Evolutionary conservation across 441 rosid genomes (phyloP).

Genomic region (Brassica balearica): DNA sequence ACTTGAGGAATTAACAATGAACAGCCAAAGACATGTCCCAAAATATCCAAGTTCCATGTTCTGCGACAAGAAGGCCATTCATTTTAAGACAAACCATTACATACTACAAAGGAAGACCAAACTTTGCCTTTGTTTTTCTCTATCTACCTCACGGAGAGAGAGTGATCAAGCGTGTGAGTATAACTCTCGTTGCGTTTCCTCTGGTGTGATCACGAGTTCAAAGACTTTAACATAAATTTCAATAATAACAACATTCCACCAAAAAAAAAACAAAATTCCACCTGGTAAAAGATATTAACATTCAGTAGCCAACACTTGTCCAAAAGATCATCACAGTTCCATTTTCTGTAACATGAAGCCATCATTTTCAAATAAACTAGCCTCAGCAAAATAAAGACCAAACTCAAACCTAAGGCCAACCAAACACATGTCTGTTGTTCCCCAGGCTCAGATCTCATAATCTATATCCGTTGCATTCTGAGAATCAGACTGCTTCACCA

Average conservation of each 20-base stretch:
- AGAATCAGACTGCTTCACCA: constrained; percentile 61
- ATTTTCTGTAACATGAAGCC: neutral
- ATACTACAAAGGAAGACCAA: neutral
- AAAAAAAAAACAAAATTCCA: neutral
- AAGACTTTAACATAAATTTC: neutral
- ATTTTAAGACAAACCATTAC: neutral
- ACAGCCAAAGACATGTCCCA: neutral
- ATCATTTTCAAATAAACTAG: neutral
- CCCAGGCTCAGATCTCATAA: constrained; percentile 50
- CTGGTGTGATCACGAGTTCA: neutral
- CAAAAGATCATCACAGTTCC: neutral
- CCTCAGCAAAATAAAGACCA: too few relatives aligned
- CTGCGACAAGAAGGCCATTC: constrained; percentile 12
- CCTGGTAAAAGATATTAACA: constrained; percentile 12
- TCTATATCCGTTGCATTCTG: constrained; percentile 86
- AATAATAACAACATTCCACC: neutral
- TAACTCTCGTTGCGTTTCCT: neutral
- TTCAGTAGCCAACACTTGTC: neutral
- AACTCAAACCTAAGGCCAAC: neutral
- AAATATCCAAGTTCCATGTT: constrained; percentile 3
- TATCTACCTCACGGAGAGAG: constrained; percentile 1
- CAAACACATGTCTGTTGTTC: too few relatives aligned
- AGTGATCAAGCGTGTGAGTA: neutral
- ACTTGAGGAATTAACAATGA: neutral
- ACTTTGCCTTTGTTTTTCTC: neutral